Evolutionary conservation across 441 rosid species (phyloP).

Genomic region (Eruca vesicaria): DNA sequence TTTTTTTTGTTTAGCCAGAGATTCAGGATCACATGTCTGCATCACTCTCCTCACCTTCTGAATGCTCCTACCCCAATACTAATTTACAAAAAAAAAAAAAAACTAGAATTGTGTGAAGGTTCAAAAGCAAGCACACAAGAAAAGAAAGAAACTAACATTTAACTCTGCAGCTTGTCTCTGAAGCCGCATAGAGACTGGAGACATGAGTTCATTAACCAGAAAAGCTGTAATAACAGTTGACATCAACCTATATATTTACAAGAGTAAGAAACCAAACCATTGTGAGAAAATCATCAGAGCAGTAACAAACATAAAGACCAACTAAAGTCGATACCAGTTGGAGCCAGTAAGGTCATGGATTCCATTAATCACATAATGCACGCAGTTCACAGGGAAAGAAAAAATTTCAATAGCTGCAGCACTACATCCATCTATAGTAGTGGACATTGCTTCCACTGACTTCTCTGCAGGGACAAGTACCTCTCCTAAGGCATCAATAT

Average conservation of each 20-base stretch:
- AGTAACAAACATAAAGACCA: background rate
- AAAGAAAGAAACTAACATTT: conserved; percentile 11
- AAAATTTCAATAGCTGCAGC: background rate
- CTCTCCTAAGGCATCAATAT: conserved; percentile 1
- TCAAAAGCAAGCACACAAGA: conserved; percentile 7
- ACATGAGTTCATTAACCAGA: conserved; percentile 15
- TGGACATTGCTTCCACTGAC: conserved; percentile 10
- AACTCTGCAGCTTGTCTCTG: background rate
- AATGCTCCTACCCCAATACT: background rate
- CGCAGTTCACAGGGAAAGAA: background rate
- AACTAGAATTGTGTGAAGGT: background rate
- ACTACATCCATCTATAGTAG: background rate
- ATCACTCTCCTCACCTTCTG: background rate
- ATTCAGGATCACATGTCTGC: background rate
- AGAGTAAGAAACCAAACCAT: background rate
- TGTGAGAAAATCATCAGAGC: background rate
- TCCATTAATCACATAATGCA: conserved; percentile 21
- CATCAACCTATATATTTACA: conserved; percentile 16
- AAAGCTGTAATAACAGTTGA: conserved; percentile 18
- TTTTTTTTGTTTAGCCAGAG: background rate
- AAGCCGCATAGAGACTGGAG: background rate
- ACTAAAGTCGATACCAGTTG: conserved; percentile 7
- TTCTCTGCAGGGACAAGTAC: background rate
- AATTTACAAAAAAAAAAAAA: conserved; percentile 2
- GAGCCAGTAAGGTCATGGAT: conserved; percentile 18